Evolutionary conservation across 2,329 filamentous ascomycete genomes (phyloP).

Genomic region (Phialocephala sp.): DNA sequence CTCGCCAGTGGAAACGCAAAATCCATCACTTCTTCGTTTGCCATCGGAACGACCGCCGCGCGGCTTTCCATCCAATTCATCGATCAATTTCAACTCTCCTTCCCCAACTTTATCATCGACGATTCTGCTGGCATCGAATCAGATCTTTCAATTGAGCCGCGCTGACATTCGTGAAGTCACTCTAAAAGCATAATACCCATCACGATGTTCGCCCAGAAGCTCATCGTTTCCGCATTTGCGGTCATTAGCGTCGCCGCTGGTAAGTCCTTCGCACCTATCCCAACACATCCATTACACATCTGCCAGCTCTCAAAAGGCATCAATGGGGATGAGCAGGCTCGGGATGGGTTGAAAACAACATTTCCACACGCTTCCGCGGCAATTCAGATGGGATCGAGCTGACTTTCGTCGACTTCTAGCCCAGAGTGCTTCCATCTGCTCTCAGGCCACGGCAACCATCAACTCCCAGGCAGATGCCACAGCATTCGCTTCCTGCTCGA

Average conservation of each 20-base stretch:
- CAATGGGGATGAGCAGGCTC: background rate
- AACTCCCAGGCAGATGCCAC: slow-evolving; percentile 41
- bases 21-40: slow-evolving; percentile 13
- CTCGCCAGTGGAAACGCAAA: background rate
- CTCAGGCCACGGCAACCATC: slow-evolving; percentile 41
- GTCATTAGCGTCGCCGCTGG: slow-evolving; percentile 34
- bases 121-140: slow-evolving; percentile 27
- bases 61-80: slow-evolving; percentile 28
- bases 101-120: slow-evolving; percentile 24
- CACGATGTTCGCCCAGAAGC: slow-evolving; percentile 37
- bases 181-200: slow-evolving; percentile 32
- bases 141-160: slow-evolving; percentile 30
- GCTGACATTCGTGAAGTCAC: slow-evolving; percentile 33
- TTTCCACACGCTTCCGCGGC: background rate
- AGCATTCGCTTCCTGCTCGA: slow-evolving; percentile 37
- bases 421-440: slow-evolving; percentile 34
- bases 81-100: slow-evolving; percentile 17
- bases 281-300: background rate
- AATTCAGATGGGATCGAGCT: slow-evolving; percentile 10
- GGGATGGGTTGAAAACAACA: background rate
- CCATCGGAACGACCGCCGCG: slow-evolving; percentile 19
- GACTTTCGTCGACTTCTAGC: slow-evolving; percentile 24
- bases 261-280: slow-evolving; percentile 30
- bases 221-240: slow-evolving; percentile 35
- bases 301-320: background rate